Percentiles rank a stretch among this genome's conserved stretches.
These are phyloP conservation scores for Allium sativum DNA, from an alignment of 106 monocot species.

Conservation along the genomic window DNA sequence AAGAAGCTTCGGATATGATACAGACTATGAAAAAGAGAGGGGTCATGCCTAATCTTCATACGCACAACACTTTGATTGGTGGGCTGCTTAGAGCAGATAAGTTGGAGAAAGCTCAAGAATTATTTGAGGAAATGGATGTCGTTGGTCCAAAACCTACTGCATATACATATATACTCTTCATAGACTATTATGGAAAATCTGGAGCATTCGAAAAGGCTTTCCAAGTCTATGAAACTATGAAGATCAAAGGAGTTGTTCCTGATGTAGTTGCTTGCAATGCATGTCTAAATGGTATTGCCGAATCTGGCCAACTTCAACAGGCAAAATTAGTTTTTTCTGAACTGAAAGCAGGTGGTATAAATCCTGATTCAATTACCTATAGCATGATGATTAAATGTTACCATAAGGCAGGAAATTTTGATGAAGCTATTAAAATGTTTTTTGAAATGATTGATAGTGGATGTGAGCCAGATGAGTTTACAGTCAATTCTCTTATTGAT, in stretches of 20 bases:
- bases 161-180: slow-evolving; percentile 71
- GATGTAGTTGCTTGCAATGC: slow-evolving; percentile 82
- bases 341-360: slow-evolving; percentile 44
- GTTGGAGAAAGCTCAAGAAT: slow-evolving; percentile 42
- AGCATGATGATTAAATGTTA: slow-evolving; percentile 91
- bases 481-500: slow-evolving; percentile 72
- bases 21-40: slow-evolving; percentile 45
- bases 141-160: slow-evolving; percentile 43
- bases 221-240: slow-evolving; percentile 58
- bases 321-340: slow-evolving; percentile 66
- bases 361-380: slow-evolving; percentile 82
- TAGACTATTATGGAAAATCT: slow-evolving; percentile 75
- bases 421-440: slow-evolving; percentile 59
- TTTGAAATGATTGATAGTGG: slow-evolving; percentile 44
- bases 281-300: slow-evolving; percentile 65
- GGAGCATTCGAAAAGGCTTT: slow-evolving; percentile 50
- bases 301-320: slow-evolving; percentile 39
- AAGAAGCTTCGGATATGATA: slow-evolving; percentile 58
- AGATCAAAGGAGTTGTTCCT: slow-evolving; percentile 59
- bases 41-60: slow-evolving; percentile 59
- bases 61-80: slow-evolving; percentile 56
- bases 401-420: slow-evolving; percentile 49
- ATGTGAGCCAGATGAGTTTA: slow-evolving; percentile 51
- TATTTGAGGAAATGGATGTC: slow-evolving; percentile 41
- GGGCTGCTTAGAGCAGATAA: slow-evolving; percentile 54